Evolutionary conservation across 805 yeast genomes (phyloP).

Genomic region (Ogataea angusta): DNA sequence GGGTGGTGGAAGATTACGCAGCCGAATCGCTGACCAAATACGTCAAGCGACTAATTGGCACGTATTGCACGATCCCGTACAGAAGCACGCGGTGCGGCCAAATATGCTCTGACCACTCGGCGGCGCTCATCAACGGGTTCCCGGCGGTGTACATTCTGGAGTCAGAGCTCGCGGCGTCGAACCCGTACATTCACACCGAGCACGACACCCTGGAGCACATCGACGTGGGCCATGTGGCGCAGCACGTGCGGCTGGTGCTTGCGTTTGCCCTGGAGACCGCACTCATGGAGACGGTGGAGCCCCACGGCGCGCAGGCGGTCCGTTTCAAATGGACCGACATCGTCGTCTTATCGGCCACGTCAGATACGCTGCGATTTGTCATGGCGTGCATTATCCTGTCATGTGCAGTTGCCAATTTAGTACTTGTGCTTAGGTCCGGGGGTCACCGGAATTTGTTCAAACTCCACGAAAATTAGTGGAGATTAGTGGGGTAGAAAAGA

Average conservation of each 20-base stretch:
- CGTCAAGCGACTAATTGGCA: constrained; percentile 55
- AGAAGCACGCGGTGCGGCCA: constrained; percentile 82
- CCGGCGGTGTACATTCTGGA: constrained; percentile 86
- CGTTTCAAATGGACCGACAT: constrained; percentile 18
- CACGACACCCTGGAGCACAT: constrained; percentile 80
- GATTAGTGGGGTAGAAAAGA: constrained; percentile 2
- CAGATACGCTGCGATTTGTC: constrained; percentile 3
- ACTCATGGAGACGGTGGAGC: not conserved
- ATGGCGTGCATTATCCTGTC: not conserved
- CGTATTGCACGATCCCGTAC: constrained; percentile 65
- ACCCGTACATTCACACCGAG: constrained; percentile 71
- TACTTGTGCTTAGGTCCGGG: not conserved
- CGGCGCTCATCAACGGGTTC: constrained; percentile 78
- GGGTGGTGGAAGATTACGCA: constrained; percentile 75
- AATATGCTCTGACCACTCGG: constrained; percentile 91
- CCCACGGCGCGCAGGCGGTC: constrained; percentile 2
- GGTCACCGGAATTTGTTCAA: constrained; percentile 1
- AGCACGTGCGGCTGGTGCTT: constrained; percentile 75
- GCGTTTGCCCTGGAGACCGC: constrained; percentile 72
- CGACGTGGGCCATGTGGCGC: constrained; percentile 72
- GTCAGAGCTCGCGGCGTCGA: constrained; percentile 58
- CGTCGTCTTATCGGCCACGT: constrained; percentile 9
- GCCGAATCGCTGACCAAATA: constrained; percentile 53
- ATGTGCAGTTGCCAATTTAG: not conserved
- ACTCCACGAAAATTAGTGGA: constrained; percentile 3